Evolutionary conservation across 2,329 filamentous ascomycete genomes (phyloP).

Genomic region (Scedosporium minutisporum): DNA sequence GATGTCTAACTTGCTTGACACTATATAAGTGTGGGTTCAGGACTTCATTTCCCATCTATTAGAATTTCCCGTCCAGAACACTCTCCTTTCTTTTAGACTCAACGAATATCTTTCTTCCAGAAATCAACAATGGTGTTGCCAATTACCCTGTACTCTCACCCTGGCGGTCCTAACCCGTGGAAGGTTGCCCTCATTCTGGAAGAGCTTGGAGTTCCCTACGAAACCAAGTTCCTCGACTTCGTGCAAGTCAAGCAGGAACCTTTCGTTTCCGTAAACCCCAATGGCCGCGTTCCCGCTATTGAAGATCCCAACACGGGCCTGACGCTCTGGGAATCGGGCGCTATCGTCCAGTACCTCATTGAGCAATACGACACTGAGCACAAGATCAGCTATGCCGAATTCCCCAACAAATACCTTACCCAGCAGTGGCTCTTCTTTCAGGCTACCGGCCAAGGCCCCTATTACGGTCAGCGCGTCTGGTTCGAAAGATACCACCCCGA

Average conservation of each 20-base stretch:
- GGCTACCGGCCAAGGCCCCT: slow-evolving; percentile 29
- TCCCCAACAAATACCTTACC: background rate
- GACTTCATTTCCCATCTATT: background rate
- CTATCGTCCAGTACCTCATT: slow-evolving; percentile 21
- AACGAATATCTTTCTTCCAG: background rate
- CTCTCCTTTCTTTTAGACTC: background rate
- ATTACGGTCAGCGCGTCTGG: slow-evolving; percentile 30
- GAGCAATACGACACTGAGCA: slow-evolving; percentile 6
- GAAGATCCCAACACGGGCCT: slow-evolving; percentile 23
- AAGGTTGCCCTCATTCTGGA: slow-evolving; percentile 25
- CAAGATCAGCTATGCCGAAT: slow-evolving; percentile 1
- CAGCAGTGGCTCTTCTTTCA: slow-evolving; percentile 5
- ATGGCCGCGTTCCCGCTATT: slow-evolving; percentile 24
- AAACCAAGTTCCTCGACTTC: slow-evolving; percentile 13
- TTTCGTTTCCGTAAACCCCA: slow-evolving; percentile 22
- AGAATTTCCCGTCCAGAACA: background rate
- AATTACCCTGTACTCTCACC: background rate
- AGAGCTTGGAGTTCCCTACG: slow-evolving; percentile 26
- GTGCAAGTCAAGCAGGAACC: slow-evolving; percentile 15
- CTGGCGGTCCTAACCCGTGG: slow-evolving; percentile 17
- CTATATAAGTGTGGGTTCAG: too few relatives aligned
- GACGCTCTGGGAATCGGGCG: slow-evolving; percentile 21
- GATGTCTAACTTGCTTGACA: too few relatives aligned
- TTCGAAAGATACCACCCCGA: slow-evolving; percentile 28
- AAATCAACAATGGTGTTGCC: background rate